Conservation (phyloP, 1,139 yeast species). For the Sugiyamaella grinbergsii region DNA sequence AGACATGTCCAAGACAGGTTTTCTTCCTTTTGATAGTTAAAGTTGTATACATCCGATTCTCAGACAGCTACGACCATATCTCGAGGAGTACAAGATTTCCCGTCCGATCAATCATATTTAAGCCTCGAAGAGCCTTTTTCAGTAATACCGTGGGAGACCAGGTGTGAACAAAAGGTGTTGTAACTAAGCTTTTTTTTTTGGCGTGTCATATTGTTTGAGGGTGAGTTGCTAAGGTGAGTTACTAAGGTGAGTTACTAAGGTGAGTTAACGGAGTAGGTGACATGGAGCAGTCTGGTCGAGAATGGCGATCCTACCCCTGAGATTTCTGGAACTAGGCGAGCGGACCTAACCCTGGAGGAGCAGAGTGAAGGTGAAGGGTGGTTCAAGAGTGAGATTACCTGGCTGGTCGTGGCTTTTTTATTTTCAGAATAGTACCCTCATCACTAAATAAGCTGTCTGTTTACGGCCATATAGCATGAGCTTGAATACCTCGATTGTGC, state of each 20-base stretch:
- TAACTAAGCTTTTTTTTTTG: not conserved
- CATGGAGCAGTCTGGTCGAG: no score
- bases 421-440: no score
- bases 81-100: slow-evolving; percentile 6
- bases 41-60: no score
- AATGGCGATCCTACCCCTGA: slow-evolving; percentile 1
- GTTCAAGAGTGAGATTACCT: not conserved
- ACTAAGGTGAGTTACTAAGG: no score
- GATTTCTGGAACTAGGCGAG: not conserved
- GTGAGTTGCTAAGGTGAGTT: no score
- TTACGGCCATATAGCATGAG: no score
- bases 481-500: no score
- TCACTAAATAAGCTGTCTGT: no score
- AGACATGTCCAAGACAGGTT: no score
- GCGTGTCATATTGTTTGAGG: no score
- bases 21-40: no score
- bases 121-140: slow-evolving; percentile 10
- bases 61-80: slow-evolving; percentile 7
- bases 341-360: not conserved
- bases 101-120: slow-evolving; percentile 10
- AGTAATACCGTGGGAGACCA: slow-evolving; percentile 10
- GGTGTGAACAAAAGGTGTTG: slow-evolving; percentile 9
- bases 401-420: no score
- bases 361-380: not conserved
- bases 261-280: not conserved